Conservation (phyloP, 208 protist genomes). For the Trypanosoma theileri region DNA sequence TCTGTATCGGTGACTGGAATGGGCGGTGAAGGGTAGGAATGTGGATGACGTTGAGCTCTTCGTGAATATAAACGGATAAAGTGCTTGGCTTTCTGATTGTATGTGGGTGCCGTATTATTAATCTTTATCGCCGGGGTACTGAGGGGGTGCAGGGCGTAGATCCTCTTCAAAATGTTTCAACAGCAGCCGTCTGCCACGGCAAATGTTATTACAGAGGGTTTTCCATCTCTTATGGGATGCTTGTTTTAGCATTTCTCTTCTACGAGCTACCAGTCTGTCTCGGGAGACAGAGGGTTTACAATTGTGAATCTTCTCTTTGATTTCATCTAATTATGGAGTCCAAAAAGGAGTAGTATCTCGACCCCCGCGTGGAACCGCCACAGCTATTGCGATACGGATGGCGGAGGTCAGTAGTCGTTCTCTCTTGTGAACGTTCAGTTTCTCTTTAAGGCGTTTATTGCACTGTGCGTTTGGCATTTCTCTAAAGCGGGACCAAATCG, state of each 20-base stretch:
- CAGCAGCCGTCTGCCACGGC: not conserved
- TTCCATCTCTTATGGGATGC: not conserved
- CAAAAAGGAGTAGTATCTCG: not conserved
- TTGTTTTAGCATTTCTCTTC: conserved; percentile 13
- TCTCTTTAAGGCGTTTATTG: not conserved
- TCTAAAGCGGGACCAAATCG: not conserved
- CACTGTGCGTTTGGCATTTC: not conserved
- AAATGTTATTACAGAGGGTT: not conserved
- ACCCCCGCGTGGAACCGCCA: not conserved
- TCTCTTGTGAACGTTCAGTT: not conserved
- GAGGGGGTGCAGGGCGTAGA: conserved; percentile 1
- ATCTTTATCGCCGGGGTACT: not conserved
- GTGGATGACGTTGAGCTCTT: not conserved
- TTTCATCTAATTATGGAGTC: not conserved
- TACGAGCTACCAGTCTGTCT: not conserved
- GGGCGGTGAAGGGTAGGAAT: not conserved
- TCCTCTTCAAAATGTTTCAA: conserved; percentile 11
- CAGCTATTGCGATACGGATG: conserved; percentile 1
- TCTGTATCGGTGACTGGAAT: not conserved
- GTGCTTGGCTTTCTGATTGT: not conserved
- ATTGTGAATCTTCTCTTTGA: not conserved
- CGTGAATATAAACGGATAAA: not conserved
- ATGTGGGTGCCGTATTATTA: not conserved
- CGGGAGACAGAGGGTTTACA: not conserved
- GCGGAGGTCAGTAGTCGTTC: not conserved